Conservation (phyloP, 1,284 basidiomycete genomes). For the Boletus sp. region DNA sequence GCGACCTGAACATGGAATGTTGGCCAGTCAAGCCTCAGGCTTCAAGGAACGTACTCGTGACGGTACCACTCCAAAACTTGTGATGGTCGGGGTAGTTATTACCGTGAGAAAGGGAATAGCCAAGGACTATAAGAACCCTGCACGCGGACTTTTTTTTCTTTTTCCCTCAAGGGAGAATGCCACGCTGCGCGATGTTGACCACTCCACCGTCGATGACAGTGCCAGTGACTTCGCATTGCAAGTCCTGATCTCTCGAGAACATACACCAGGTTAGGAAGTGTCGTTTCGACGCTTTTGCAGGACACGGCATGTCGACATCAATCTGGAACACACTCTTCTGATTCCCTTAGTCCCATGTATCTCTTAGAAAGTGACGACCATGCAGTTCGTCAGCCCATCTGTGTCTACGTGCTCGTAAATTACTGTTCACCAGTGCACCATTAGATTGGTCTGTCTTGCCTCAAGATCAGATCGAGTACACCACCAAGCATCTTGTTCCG, state of each 20-base stretch:
- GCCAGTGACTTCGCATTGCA: slow-evolving; percentile 41
- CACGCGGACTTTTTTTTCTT: neutral
- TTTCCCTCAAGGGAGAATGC: slow-evolving; percentile 38
- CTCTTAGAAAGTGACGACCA: neutral
- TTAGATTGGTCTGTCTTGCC: too few species aligned
- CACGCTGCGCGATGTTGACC: slow-evolving; percentile 45
- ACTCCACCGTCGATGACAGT: slow-evolving; percentile 44
- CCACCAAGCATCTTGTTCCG: too few species aligned
- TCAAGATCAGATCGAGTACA: too few species aligned
- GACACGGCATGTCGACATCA: slow-evolving; percentile 49
- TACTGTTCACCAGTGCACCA: too few species aligned
- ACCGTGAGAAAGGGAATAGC: slow-evolving; percentile 24
- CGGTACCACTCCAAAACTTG: slow-evolving; percentile 4
- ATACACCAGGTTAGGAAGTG: slow-evolving; percentile 48
- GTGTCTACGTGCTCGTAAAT: too few species aligned
- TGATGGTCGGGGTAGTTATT: neutral
- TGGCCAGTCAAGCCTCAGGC: neutral
- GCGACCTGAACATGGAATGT: slow-evolving; percentile 36
- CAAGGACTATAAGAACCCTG: slow-evolving; percentile 26
- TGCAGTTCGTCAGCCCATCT: neutral
- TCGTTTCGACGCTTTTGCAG: slow-evolving; percentile 42
- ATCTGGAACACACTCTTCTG: slow-evolving; percentile 38
- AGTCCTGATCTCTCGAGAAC: slow-evolving; percentile 45
- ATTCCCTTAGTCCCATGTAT: slow-evolving; percentile 1
- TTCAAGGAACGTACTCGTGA: too few species aligned